Conservation (phyloP, 1,284 basidiomycete genomes). For the Ustilago trichophora region DNA sequence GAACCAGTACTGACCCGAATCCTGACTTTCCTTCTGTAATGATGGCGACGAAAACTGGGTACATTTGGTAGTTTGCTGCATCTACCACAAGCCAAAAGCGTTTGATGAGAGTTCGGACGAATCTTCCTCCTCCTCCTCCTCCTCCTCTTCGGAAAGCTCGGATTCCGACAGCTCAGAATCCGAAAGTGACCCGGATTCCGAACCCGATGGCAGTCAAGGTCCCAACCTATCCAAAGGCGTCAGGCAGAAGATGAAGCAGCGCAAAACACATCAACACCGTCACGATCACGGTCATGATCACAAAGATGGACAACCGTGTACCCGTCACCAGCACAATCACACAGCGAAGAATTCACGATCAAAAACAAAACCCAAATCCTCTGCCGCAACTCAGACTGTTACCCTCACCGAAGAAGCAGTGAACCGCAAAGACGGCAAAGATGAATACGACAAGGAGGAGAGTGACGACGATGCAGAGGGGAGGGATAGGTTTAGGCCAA, state of each 20-base stretch:
- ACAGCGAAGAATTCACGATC: too few relatives aligned
- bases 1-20: too few relatives aligned
- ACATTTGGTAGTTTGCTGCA: conserved; percentile 60
- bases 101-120: conserved; percentile 60
- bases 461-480: conserved; percentile 2
- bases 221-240: conserved; percentile 1
- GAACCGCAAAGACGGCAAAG: background rate
- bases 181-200: conserved; percentile 4
- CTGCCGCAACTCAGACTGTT: conserved; percentile 15
- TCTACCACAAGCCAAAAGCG: conserved; percentile 62
- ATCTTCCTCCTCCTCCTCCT: conserved; percentile 6
- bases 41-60: background rate
- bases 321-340: background rate
- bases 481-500: conserved; percentile 4
- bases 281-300: background rate
- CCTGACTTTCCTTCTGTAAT: too few relatives aligned
- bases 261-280: background rate
- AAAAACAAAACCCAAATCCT: too few relatives aligned
- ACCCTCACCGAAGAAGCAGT: conserved; percentile 1
- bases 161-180: background rate
- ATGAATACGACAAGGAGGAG: background rate
- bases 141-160: background rate
- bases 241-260: conserved; percentile 14
- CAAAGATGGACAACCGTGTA: background rate
- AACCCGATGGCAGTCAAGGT: background rate